These are phyloP conservation scores for Osmanthus fragrans DNA, from an alignment of 257 asterid species.

Conservation along the genomic window DNA sequence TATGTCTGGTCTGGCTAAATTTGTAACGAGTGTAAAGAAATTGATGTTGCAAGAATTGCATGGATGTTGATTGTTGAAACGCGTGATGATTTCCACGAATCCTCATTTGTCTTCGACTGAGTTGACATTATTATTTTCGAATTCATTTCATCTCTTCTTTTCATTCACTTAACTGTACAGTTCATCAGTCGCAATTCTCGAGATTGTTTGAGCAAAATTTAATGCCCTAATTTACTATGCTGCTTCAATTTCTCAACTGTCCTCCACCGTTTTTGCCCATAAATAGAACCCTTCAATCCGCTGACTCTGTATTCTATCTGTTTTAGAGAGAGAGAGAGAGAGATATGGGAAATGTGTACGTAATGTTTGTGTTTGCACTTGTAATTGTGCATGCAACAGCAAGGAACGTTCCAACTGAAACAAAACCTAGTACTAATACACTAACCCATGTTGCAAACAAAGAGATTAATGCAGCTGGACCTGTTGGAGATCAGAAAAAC, in stretches of 20 bases:
- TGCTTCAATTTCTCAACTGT: constrained; percentile 39
- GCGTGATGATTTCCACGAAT: background rate
- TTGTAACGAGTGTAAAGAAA: constrained; percentile 33
- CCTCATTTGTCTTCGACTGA: background rate
- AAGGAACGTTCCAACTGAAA: constrained; percentile 40
- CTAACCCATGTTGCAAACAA: constrained; percentile 27
- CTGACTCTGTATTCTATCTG: background rate
- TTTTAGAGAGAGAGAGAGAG: background rate
- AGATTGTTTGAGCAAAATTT: constrained; percentile 31
- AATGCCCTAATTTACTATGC: constrained; percentile 38
- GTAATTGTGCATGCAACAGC: constrained; percentile 42
- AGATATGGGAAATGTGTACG: constrained; percentile 38
- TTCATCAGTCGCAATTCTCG: constrained; percentile 34
- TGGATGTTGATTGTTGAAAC: constrained; percentile 16
- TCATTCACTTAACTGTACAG: constrained; percentile 40
- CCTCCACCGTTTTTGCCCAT: constrained; percentile 32
- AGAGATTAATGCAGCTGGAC: constrained; percentile 27
- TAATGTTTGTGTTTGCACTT: constrained; percentile 29
- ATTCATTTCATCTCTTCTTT: constrained; percentile 33
- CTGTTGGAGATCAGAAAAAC: constrained; percentile 56
- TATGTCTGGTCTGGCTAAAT: background rate
- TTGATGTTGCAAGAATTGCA: constrained; percentile 26
- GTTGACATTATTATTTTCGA: constrained; percentile 21
- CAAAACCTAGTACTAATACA: constrained; percentile 23
- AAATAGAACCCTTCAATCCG: constrained; percentile 10